Evolutionary conservation across 371 early-diverging fungal genomes (phyloP).

Genomic region (Saksenaea vasiformis): DNA sequence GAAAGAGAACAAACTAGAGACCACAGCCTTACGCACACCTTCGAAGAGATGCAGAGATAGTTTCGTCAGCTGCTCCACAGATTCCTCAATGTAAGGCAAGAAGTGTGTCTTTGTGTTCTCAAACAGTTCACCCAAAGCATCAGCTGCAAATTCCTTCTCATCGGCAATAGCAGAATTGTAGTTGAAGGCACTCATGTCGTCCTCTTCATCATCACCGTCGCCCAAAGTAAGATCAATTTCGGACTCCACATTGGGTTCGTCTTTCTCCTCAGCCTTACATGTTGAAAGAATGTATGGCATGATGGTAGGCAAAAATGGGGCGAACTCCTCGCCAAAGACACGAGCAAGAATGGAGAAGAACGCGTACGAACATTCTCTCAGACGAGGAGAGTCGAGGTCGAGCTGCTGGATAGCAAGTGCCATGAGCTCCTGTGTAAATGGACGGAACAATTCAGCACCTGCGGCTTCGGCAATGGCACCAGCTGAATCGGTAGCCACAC

Average conservation of each 20-base stretch:
- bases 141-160: conserved; percentile 91
- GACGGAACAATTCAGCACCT: conserved; percentile 80
- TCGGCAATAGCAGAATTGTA: conserved; percentile 84
- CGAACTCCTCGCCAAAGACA: conserved; percentile 83
- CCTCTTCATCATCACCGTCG: conserved; percentile 53
- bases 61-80: conserved; percentile 62
- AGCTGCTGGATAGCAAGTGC: conserved; percentile 78
- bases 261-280: conserved; percentile 73
- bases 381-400: conserved; percentile 66
- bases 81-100: conserved; percentile 81
- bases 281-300: conserved; percentile 77
- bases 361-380: conserved; percentile 85
- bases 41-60: conserved; percentile 76
- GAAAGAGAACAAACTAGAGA: conserved; percentile 73
- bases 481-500: conserved; percentile 85
- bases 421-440: conserved; percentile 75
- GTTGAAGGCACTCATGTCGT: conserved; percentile 59
- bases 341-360: conserved; percentile 85
- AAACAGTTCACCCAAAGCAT: conserved; percentile 86
- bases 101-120: conserved; percentile 73
- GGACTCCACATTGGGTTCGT: conserved; percentile 45
- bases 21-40: conserved; percentile 81
- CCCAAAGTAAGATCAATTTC: conserved; percentile 48
- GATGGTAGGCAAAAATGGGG: conserved; percentile 71
- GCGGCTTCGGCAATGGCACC: conserved; percentile 87